Conservation (phyloP, 108 stramenopile species). For the Cyclostephanos tholiformis region DNA sequence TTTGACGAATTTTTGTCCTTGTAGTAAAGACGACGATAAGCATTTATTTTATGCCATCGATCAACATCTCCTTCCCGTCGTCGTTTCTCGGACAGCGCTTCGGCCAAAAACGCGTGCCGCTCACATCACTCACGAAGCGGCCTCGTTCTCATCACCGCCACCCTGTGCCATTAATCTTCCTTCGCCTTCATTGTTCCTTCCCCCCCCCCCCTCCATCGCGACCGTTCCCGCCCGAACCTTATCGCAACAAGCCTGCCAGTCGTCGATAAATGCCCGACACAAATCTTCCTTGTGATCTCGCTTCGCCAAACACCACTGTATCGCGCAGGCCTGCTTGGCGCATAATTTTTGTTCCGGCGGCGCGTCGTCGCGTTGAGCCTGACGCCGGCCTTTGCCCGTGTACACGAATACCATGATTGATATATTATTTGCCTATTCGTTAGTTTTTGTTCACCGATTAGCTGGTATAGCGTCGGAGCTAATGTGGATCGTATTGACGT, state of each 20-base stretch:
- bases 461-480: too few species aligned
- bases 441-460: too few species aligned
- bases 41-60: background rate
- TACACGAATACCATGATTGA: slow-evolving; percentile 52
- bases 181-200: background rate
- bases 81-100: background rate
- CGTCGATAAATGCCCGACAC: slow-evolving; percentile 61
- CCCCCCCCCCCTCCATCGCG: background rate
- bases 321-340: slow-evolving; percentile 77
- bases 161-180: background rate
- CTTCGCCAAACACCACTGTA: slow-evolving; percentile 79
- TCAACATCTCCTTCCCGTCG: background rate
- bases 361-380: slow-evolving; percentile 51
- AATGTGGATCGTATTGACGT: background rate
- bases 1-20: background rate
- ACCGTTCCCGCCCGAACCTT: slow-evolving; percentile 34
- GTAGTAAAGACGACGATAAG: background rate
- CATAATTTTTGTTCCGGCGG: slow-evolving; percentile 64
- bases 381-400: slow-evolving; percentile 52
- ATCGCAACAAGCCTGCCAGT: slow-evolving; percentile 67
- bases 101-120: too few species aligned
- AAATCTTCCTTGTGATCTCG: slow-evolving; percentile 70
- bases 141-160: background rate
- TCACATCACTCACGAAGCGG: too few species aligned
- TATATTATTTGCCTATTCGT: background rate